Evolutionary conservation across 257 asterid species (phyloP).

Genomic region (Fraxinus pennsylvanica): DNA sequence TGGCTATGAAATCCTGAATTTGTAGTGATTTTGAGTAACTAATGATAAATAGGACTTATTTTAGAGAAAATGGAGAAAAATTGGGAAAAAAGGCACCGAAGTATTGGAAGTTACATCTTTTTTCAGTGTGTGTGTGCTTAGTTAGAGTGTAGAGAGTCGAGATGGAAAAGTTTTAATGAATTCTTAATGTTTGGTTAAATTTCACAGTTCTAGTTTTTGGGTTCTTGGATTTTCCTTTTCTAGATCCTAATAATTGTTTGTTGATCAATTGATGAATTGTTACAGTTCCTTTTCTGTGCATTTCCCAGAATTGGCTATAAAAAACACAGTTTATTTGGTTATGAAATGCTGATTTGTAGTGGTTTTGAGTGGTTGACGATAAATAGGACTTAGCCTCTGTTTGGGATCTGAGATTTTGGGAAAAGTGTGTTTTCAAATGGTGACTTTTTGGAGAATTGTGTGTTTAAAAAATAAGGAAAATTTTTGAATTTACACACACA

Average conservation of each 20-base stretch:
- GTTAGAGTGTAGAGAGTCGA: background rate
- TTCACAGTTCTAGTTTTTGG: background rate
- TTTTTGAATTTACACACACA: too few relatives aligned
- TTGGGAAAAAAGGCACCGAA: background rate
- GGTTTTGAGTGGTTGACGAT: background rate
- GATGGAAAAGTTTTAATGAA: background rate
- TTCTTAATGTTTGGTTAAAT: background rate
- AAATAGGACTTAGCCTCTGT: background rate
- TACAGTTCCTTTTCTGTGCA: background rate
- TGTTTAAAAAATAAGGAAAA: too few relatives aligned
- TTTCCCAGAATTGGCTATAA: background rate
- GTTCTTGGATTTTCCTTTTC: conserved; percentile 21
- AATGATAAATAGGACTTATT: background rate
- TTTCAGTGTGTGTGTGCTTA: background rate
- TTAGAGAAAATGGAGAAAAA: background rate
- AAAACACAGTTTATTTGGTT: background rate
- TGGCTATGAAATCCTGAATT: background rate
- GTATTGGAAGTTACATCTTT: too few relatives aligned
- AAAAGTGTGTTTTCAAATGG: too few relatives aligned
- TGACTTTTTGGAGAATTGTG: too few relatives aligned
- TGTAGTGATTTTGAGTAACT: background rate
- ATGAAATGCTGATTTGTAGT: background rate
- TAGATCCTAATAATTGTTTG: conserved; percentile 13
- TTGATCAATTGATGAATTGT: background rate
- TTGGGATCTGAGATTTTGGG: too few relatives aligned